These are phyloP conservation scores for Marvania coccoides DNA, from an alignment of 139 green algal genomes.

Conservation along the genomic window DNA sequence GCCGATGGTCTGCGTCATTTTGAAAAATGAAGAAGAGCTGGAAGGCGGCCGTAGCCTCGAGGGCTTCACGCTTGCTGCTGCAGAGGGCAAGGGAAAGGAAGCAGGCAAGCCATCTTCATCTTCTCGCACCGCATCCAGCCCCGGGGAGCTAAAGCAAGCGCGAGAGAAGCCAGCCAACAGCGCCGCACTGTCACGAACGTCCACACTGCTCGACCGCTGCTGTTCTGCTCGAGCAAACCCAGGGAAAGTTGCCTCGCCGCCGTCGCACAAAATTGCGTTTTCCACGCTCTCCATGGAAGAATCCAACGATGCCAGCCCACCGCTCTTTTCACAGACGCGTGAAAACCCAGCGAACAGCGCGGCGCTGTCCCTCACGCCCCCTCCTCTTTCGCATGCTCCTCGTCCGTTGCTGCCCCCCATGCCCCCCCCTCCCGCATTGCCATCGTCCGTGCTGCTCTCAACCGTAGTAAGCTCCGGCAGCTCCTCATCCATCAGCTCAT, in stretches of 20 bases:
- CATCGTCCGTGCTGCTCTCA: too few relatives aligned
- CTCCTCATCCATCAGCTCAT: not conserved
- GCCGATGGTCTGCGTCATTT: too few relatives aligned
- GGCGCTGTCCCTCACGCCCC: not conserved
- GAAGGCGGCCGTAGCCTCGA: not conserved
- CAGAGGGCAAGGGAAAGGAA: not conserved
- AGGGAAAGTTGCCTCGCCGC: too few relatives aligned
- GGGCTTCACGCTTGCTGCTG: not conserved
- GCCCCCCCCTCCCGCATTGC: not conserved
- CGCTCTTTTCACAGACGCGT: not conserved
- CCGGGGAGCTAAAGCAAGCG: not conserved
- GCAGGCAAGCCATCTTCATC: too few relatives aligned
- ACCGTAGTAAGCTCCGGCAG: too few relatives aligned
- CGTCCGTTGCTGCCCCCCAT: not conserved
- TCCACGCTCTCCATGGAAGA: too few relatives aligned
- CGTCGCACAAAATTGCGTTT: too few relatives aligned
- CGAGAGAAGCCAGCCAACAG: not conserved
- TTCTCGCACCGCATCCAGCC: not conserved
- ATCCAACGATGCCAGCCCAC: too few relatives aligned
- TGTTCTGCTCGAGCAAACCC: too few relatives aligned
- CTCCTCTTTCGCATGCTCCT: too few relatives aligned
- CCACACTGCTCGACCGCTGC: not conserved
- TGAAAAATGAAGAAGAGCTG: not conserved
- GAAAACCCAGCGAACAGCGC: not conserved
- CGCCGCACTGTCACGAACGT: not conserved